Evolutionary conservation across 139 green algal species (phyloP), one percentile per base, ranked within the genome.

Genomic region (Haematococcus lacustris): DNA sequence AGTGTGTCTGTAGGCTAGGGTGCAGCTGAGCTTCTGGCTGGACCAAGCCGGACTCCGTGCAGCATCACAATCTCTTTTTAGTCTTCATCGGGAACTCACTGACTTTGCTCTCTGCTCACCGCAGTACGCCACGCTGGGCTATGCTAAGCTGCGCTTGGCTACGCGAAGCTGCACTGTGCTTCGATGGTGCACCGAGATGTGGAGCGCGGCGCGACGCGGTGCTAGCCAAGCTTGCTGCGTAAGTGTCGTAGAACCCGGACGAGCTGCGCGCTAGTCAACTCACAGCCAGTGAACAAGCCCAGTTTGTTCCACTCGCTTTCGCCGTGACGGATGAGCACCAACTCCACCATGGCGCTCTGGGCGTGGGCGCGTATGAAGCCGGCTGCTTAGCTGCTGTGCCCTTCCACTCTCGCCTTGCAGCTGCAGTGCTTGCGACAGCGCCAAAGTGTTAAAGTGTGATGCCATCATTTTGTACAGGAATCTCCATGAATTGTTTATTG

Each of bases 271-370:
- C 39, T 25, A 43, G 60, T 33, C 39, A 9, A 51, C 63, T 71
- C 26, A 60, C 67, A 72, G n/a, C 67, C 67, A 32, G 67, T 72
- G 67, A 72, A 72, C 30, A 60, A 6, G 47, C 64, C 64, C 30
- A 37, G 30, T 7, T 47, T 38, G 67, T 72, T 72, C 67, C 67
- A 72, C 1, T 63, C 34, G 64, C 37, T 57, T 38, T 64, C 13
- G 17, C 53, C 53, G 53, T 64, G 53, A 26, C 53, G 53, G 13
- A 64, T 21, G 4, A 64, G 53, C 43, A 53, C 43, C 9, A 53
- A 28, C 17, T 53, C 9, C 43, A 53, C n/a, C n/a, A n/a, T n/a
- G n/a, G n/a, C n/a, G n/a, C n/a, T n/a, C n/a, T n/a, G n/a, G n/a
- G n/a, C n/a, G n/a, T n/a, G n/a, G n/a, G n/a, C n/a, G n/a, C n/a